phyloP scores from a whole-genome alignment of 2,329 filamentous ascomycete species.

The Diplodia corticola region DNA sequence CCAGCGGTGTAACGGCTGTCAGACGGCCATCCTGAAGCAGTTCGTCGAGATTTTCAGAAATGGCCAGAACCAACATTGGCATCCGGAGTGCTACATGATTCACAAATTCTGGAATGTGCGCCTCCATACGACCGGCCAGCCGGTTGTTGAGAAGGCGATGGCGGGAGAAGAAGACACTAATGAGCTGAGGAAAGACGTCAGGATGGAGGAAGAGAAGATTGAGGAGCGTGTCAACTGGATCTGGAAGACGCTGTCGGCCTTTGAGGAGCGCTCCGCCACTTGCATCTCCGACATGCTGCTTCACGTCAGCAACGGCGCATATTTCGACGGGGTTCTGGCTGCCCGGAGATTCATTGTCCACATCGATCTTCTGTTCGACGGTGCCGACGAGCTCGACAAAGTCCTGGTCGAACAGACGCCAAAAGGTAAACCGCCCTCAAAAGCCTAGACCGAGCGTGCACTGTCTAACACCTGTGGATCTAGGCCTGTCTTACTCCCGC shows the following conservation, averaged over 20 bases:
- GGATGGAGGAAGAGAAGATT: constrained; percentile 86
- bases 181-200: constrained; percentile 72
- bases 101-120: constrained; percentile 99
- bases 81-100: constrained; percentile 99
- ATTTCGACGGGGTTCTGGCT: constrained; percentile 90
- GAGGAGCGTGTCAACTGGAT: constrained; percentile 98
- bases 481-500: constrained; percentile 84
- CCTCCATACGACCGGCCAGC: constrained; percentile 53
- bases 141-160: constrained; percentile 37
- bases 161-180: constrained; percentile 60
- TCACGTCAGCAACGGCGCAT: constrained; percentile 96
- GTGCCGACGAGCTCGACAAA: constrained; percentile 80
- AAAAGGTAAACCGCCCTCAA: constrained; percentile 63
- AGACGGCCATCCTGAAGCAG: constrained; percentile 96
- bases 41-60: constrained; percentile 99
- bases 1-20: constrained; percentile 92
- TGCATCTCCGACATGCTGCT: constrained; percentile 99
- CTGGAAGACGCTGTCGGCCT: constrained; percentile 95
- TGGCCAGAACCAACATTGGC: constrained; percentile 98
- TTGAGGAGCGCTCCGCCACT: constrained; percentile 95
- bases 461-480: constrained; percentile 22
- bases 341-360: constrained; percentile 96
- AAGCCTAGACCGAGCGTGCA: not conserved
- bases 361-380: constrained; percentile 87
- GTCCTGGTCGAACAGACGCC: constrained; percentile 68